Evolutionary conservation across 352 stramenopile genomes (phyloP).

Genomic region (Phytophthora fragariae): DNA sequence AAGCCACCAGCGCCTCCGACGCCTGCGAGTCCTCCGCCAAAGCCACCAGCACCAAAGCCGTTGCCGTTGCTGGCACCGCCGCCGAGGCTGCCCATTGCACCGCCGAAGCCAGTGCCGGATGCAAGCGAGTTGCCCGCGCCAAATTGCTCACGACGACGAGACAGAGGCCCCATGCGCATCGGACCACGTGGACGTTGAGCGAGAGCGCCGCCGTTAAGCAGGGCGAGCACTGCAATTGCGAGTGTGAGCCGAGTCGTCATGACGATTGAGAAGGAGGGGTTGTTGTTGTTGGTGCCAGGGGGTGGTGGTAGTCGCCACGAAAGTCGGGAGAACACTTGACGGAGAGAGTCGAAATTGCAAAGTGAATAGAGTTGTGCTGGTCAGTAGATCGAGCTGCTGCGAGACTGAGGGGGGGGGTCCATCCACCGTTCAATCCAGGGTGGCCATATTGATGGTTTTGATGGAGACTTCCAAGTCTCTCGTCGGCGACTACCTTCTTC

Average conservation of each 20-base stretch:
- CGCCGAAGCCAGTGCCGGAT: not conserved
- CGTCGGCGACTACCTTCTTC: no score
- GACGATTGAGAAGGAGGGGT: not conserved
- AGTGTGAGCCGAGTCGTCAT: slow-evolving; percentile 36
- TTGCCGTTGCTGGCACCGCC: not conserved
- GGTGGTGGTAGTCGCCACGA: not conserved
- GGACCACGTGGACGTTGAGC: slow-evolving; percentile 32
- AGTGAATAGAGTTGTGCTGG: not conserved
- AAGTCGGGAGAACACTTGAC: not conserved
- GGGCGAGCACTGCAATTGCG: slow-evolving; percentile 21
- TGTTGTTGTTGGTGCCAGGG: not conserved
- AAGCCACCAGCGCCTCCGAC: not conserved
- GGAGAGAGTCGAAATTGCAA: not conserved
- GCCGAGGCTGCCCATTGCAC: not conserved
- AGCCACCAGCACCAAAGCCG: not conserved
- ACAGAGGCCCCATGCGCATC: slow-evolving; percentile 19
- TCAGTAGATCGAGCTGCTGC: not conserved
- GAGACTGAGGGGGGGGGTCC: no score
- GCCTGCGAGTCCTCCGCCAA: slow-evolving; percentile 5
- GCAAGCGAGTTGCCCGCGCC: not conserved
- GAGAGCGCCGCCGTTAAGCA: slow-evolving; percentile 18
- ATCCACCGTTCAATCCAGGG: no score
- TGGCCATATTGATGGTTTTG: no score
- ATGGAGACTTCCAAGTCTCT: no score
- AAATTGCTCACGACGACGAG: slow-evolving; percentile 32